phyloP scores from a whole-genome alignment of 2,329 filamentous ascomycete species.

The Stagonosporopsis tanaceti region DNA sequence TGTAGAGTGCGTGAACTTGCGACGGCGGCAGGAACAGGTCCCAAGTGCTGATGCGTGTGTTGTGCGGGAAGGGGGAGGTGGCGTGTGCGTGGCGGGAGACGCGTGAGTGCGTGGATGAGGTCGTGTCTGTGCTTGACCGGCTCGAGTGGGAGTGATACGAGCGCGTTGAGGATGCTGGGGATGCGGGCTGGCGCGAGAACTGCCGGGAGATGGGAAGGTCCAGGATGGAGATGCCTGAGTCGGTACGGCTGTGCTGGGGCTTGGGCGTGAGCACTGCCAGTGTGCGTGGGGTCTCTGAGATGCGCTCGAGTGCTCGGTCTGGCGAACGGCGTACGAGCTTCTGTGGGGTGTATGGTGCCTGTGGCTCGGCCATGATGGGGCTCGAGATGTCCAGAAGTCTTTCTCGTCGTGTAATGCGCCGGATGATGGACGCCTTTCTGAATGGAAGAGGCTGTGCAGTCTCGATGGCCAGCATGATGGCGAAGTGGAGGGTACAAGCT shows the following conservation, averaged over 20 bases:
- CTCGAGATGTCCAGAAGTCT: constrained; percentile 11
- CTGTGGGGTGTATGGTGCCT: constrained; percentile 9
- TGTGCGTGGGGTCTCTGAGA: not conserved
- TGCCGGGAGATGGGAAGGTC: constrained; percentile 6
- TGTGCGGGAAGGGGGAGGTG: constrained; percentile 11
- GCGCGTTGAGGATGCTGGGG: constrained; percentile 10
- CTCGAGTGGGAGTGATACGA: constrained; percentile 6
- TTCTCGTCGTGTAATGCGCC: constrained; percentile 27
- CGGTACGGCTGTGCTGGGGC: constrained; percentile 4
- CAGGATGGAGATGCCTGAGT: constrained; percentile 4
- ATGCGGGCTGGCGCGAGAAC: not conserved
- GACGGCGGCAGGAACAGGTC: constrained; percentile 43
- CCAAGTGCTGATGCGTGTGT: constrained; percentile 35
- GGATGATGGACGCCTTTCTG: constrained; percentile 31
- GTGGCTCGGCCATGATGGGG: constrained; percentile 10
- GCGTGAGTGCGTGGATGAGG: constrained; percentile 16
- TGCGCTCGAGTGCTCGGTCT: not conserved
- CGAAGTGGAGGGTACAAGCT: not conserved
- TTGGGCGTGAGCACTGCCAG: constrained; percentile 1
- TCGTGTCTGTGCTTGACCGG: constrained; percentile 6
- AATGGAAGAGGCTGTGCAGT: constrained; percentile 15
- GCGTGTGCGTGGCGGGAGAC: constrained; percentile 29
- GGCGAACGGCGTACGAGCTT: constrained; percentile 18
- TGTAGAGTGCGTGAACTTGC: constrained; percentile 41
- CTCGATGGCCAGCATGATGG: constrained; percentile 26